These are phyloP conservation scores for Fomes fomentarius DNA, from an alignment of 1,284 basidiomycete species.

Conservation along the genomic window DNA sequence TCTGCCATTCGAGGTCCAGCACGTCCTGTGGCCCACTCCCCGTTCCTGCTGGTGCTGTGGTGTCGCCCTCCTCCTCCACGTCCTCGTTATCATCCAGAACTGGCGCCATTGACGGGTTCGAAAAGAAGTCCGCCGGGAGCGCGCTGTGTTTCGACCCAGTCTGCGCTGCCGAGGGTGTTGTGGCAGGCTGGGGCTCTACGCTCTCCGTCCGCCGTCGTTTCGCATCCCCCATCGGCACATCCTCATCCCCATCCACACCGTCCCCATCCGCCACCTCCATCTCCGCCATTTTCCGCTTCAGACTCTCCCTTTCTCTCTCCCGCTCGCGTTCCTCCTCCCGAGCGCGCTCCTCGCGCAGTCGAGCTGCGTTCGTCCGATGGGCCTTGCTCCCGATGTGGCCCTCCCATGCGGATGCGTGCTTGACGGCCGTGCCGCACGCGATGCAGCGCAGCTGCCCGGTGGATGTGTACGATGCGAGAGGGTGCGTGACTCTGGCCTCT, in stretches of 20 bases:
- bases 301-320: slow-evolving; percentile 24
- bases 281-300: slow-evolving; percentile 49
- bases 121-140: slow-evolving; percentile 79
- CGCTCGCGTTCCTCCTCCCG: slow-evolving; percentile 35
- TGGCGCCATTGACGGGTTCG: slow-evolving; percentile 64
- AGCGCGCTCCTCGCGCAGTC: slow-evolving; percentile 51
- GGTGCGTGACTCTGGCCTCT: slow-evolving; percentile 71
- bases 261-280: slow-evolving; percentile 40
- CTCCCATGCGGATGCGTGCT: slow-evolving; percentile 81
- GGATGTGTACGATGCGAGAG: slow-evolving; percentile 67
- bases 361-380: slow-evolving; percentile 66
- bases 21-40: slow-evolving; percentile 21
- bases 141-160: slow-evolving; percentile 18
- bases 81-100: slow-evolving; percentile 49
- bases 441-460: slow-evolving; percentile 70
- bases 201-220: slow-evolving; percentile 21
- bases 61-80: slow-evolving; percentile 34
- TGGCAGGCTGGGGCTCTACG: slow-evolving; percentile 16
- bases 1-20: slow-evolving; percentile 69
- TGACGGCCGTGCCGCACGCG: slow-evolving; percentile 65
- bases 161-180: not conserved
- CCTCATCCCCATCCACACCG: slow-evolving; percentile 25
- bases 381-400: slow-evolving; percentile 82
- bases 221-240: slow-evolving; percentile 9
- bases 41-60: slow-evolving; percentile 23